Conservation (phyloP, 2,329 filamentous ascomycete species). For the Neofusicoccum kwambonambiense region DNA sequence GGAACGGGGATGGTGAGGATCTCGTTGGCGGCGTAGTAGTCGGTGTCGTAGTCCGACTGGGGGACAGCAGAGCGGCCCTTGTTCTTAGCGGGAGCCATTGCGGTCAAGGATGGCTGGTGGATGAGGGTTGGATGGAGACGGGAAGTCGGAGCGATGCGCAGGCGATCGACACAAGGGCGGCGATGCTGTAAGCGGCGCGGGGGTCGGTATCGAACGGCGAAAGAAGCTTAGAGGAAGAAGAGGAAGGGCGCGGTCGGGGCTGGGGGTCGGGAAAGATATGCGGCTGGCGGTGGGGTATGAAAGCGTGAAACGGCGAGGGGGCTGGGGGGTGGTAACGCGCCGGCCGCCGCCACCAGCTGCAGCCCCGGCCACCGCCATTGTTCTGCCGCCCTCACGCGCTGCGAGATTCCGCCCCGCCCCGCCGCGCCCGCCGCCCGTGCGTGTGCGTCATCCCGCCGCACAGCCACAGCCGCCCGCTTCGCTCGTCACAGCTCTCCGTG, state of each 20-base stretch:
- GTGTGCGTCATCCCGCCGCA: conserved; percentile 4
- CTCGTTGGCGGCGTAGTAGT: conserved; percentile 39
- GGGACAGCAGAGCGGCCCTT: conserved; percentile 42
- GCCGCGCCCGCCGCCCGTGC: not conserved
- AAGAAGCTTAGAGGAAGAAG: not conserved
- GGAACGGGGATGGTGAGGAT: conserved; percentile 35
- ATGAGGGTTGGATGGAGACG: not conserved
- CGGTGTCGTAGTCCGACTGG: conserved; percentile 56
- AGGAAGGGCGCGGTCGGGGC: no score
- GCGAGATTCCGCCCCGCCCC: not conserved
- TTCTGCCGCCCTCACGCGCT: no score
- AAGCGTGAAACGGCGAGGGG: not conserved
- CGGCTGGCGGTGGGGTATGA: not conserved
- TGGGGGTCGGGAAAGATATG: not conserved
- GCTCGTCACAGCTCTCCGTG: not conserved
- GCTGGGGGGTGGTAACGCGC: no score
- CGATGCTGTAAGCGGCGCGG: not conserved
- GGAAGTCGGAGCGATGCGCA: not conserved
- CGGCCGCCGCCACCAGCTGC: no score
- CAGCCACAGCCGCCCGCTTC: not conserved
- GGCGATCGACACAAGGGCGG: not conserved
- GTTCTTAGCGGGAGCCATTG: conserved; percentile 31
- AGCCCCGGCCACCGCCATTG: no score
- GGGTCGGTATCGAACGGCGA: not conserved
- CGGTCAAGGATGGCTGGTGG: conserved; percentile 25